A percentile compares a stretch with the other conserved stretches of the same genome.
Evolutionary conservation across 2,329 filamentous ascomycete genomes (phyloP).

Genomic region (Cryphonectria naterciae): DNA sequence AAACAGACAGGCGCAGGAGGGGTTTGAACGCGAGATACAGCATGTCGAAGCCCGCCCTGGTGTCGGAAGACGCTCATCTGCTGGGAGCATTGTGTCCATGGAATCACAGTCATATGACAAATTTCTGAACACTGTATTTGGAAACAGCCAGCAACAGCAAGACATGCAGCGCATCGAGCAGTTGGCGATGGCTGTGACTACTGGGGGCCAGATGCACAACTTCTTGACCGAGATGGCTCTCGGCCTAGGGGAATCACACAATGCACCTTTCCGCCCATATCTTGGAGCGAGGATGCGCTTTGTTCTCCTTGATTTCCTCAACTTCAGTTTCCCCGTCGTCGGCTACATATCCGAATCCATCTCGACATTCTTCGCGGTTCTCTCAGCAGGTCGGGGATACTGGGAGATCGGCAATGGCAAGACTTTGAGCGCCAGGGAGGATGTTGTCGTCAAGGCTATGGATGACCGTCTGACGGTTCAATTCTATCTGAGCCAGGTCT

Average conservation of each 20-base stretch:
- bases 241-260: constrained; percentile 49
- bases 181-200: constrained; percentile 54
- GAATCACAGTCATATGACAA: constrained; percentile 63
- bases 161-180: constrained; percentile 56
- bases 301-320: constrained; percentile 71
- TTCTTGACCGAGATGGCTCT: constrained; percentile 56
- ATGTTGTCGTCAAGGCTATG: constrained; percentile 49
- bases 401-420: constrained; percentile 53
- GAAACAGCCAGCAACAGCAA: constrained; percentile 50
- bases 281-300: constrained; percentile 67
- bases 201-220: constrained; percentile 57
- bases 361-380: constrained; percentile 65
- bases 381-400: constrained; percentile 59
- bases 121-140: constrained; percentile 49
- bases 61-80: constrained; percentile 58
- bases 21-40: constrained; percentile 54
- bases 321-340: constrained; percentile 67
- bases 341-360: constrained; percentile 76
- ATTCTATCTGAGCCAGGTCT: constrained; percentile 67
- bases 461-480: constrained; percentile 61
- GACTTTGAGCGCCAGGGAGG: constrained; percentile 44
- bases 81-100: constrained; percentile 65
- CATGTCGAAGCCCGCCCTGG: constrained; percentile 40
- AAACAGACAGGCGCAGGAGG: constrained; percentile 62
- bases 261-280: constrained; percentile 55